Evolutionary conservation across 768 basidiomycete genomes (phyloP).

Genomic region (Russula ochroleuca): DNA sequence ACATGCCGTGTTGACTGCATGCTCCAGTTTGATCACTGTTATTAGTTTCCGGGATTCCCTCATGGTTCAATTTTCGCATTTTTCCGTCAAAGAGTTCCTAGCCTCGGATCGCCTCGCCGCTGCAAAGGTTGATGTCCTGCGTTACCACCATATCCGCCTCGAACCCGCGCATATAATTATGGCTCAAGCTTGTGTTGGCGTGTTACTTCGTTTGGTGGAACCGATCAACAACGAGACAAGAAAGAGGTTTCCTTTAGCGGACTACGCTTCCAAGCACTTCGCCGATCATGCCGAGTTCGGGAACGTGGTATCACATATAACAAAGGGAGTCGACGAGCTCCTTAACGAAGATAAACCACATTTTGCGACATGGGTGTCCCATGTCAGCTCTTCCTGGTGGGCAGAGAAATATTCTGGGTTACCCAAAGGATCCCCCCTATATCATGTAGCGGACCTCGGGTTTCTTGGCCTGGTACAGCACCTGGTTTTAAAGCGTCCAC

Average conservation of each 20-base stretch:
- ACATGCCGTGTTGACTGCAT: background rate
- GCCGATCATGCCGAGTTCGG: background rate
- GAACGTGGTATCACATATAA: background rate
- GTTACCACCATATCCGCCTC: background rate
- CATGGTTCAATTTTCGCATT: background rate
- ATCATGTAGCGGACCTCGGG: background rate
- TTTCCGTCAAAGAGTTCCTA: background rate
- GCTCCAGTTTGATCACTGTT: background rate
- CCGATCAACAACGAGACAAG: background rate
- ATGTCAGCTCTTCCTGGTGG: conserved; percentile 3
- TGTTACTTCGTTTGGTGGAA: background rate
- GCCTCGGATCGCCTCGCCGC: background rate
- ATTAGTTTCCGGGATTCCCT: background rate
- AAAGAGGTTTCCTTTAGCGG: background rate
- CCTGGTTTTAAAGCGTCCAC: background rate
- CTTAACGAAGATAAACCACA: background rate
- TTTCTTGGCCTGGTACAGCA: background rate
- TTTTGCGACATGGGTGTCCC: background rate
- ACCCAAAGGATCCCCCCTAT: background rate
- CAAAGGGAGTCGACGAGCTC: background rate
- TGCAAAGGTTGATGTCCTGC: background rate
- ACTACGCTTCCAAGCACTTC: conserved; percentile 1
- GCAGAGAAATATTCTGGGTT: background rate
- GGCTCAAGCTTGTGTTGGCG: background rate
- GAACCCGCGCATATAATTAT: background rate